Evolutionary conservation across 192 early-diverging fungal species (phyloP).

Genomic region (Backusella macrospora): DNA sequence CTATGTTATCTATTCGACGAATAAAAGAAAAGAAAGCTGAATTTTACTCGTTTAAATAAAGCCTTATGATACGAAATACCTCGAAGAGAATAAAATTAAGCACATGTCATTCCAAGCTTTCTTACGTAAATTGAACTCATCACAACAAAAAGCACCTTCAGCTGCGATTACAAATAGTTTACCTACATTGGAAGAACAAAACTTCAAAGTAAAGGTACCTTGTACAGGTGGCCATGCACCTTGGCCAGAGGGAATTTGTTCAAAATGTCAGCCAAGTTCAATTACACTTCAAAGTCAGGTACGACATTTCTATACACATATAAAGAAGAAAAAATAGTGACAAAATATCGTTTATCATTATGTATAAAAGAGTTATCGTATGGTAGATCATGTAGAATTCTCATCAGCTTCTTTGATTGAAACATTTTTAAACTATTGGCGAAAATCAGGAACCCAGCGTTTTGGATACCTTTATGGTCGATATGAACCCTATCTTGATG

Average conservation of each 20-base stretch:
- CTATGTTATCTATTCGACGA: background rate
- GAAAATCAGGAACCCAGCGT: constrained; percentile 82
- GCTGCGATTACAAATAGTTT: constrained; percentile 50
- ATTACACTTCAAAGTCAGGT: constrained; percentile 85
- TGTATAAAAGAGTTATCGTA: constrained; percentile 72
- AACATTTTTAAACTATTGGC: constrained; percentile 85
- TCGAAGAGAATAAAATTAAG: constrained; percentile 92
- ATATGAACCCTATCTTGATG: constrained; percentile 87
- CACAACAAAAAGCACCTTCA: constrained; percentile 65
- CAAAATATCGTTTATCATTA: background rate
- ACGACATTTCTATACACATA: background rate
- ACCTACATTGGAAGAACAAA: constrained; percentile 86
- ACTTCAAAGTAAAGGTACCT: constrained; percentile 75
- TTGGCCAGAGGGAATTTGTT: constrained; percentile 95
- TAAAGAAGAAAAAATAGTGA: background rate
- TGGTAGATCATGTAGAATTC: constrained; percentile 98
- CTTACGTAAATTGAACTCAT: constrained; percentile 70
- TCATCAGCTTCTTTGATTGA: constrained; percentile 80
- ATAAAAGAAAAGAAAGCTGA: too few relatives aligned
- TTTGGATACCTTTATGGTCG: constrained; percentile 94
- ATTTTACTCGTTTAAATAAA: constrained; percentile 12
- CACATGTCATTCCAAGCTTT: constrained; percentile 97
- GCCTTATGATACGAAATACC: constrained; percentile 87
- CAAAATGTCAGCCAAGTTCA: constrained; percentile 95
- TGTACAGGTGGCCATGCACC: constrained; percentile 84